Evolutionary conservation across 768 basidiomycete species (phyloP), one percentile per base, ranked within the genome.

Genomic region (Phylloporus sp.): DNA sequence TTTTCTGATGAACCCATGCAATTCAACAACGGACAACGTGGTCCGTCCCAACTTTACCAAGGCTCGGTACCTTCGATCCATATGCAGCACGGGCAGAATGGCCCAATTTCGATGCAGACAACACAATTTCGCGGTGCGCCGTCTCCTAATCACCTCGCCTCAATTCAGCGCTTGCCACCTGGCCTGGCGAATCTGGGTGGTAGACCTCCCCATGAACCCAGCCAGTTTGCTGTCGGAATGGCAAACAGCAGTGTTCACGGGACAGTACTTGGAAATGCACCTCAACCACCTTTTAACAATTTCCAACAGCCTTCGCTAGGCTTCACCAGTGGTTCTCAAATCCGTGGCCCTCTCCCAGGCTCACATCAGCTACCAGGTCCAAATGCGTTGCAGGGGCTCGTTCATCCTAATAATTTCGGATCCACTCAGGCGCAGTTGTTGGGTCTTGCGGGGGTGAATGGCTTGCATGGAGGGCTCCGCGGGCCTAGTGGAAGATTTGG

Each of bases 151-250:
- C 65, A 76, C 22, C 62, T 80, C 36, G 71, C 76, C 35, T 72
- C 72, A 29, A 70, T 72, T 35, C 85, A 86, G 61, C 80, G 87
- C 38, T 70, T 91, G 29, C 89, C 89, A 12, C 88, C 88, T 15
- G 89, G 88, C 28, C 73, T 91, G 34, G 88, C 89, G 12, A 90
- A 90, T 60, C 78, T 91, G 18, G 90, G 89, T 26, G 88, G 81
- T 38, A 82, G 89, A 7, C 88, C 88, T 22, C 88, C 88, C 3
- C 88, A 89, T 57, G 89, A 91, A 45, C 81, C 86, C 20, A 76
- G 77, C 9, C 88, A 87, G 58, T 85, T 84, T 59, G 57, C 65
- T 45, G 61, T 80, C 24, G 77, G 81, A 26, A 70, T 81, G 60
- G 70, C 74, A 45, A 71, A 77, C 35, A 73, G 72, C 18, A 72